A percentile compares a stretch with the other conserved stretches of the same genome.
Conservation (phyloP, 2,329 filamentous ascomycete genomes). For the Hypoxylon sp. region DNA sequence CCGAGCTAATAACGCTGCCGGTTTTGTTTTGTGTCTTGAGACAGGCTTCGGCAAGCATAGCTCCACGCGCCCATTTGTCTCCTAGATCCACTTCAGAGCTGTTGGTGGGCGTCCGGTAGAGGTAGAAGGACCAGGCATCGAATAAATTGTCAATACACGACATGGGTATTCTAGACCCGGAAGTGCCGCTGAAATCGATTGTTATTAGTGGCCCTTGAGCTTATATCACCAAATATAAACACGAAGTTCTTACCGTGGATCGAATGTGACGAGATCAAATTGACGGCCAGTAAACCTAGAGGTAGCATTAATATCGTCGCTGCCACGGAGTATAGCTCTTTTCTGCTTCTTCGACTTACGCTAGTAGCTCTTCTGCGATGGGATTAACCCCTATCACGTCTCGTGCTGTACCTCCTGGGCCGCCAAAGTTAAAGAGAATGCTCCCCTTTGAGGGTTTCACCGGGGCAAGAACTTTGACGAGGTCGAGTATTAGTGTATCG, state of each 20-base stretch:
- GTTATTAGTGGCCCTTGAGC: conserved; percentile 38
- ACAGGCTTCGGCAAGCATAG: conserved; percentile 49
- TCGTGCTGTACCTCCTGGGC: conserved; percentile 51
- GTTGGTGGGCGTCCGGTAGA: conserved; percentile 26
- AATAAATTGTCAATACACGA: conserved; percentile 39
- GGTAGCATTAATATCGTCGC: conserved; percentile 8
- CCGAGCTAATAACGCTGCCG: conserved; percentile 52
- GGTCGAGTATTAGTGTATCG: conserved; percentile 52
- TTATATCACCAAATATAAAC: neutral
- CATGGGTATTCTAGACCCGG: conserved; percentile 42
- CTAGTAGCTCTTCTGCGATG: conserved; percentile 37
- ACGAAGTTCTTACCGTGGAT: conserved; percentile 47
- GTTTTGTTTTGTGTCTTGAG: conserved; percentile 40
- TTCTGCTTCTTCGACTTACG: conserved; percentile 34
- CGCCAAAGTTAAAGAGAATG: conserved; percentile 59
- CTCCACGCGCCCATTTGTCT: conserved; percentile 40
- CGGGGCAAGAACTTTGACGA: conserved; percentile 54
- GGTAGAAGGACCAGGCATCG: conserved; percentile 16
- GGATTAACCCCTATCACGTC: conserved; percentile 24
- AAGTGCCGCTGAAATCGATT: conserved; percentile 30
- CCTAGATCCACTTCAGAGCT: conserved; percentile 41
- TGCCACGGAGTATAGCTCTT: no score
- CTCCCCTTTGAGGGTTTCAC: conserved; percentile 55
- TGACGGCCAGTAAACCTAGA: conserved; percentile 49
- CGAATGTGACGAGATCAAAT: conserved; percentile 51